These are phyloP conservation scores for Raffaelea ambrosiae DNA, from an alignment of 2,329 filamentous ascomycete species.

Conservation along the genomic window DNA sequence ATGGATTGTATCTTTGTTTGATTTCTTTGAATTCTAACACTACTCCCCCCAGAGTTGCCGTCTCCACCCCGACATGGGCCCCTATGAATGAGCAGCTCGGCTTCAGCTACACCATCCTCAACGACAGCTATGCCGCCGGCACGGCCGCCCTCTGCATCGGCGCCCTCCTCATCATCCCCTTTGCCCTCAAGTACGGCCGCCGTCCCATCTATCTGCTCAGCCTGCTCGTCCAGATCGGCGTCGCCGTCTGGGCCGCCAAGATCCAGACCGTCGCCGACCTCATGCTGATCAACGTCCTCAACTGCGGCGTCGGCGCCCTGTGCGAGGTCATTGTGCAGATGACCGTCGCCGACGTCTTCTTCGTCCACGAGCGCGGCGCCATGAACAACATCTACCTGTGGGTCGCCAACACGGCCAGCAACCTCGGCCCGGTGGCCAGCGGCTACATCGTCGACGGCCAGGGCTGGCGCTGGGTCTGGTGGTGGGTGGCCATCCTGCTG, in stretches of 20 bases:
- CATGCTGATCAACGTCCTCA: not conserved
- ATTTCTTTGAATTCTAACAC: not conserved
- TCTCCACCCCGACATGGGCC: not conserved
- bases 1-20: no score
- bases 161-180: not conserved
- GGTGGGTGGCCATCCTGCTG: constrained; percentile 17
- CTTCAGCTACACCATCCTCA: not conserved
- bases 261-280: not conserved
- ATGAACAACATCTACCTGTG: constrained; percentile 38
- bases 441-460: constrained; percentile 39
- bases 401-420: constrained; percentile 29
- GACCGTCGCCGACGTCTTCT: constrained; percentile 39
- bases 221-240: not conserved
- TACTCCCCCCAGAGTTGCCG: not conserved
- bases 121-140: not conserved
- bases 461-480: constrained; percentile 39
- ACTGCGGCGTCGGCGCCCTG: not conserved
- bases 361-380: constrained; percentile 44
- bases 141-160: not conserved
- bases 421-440: constrained; percentile 34
- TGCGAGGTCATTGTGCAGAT: constrained; percentile 2
- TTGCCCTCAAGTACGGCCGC: not conserved
- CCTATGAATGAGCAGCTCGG: not conserved
- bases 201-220: not conserved
- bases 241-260: constrained; percentile 2